phyloP scores from a whole-genome alignment of 805 yeast species.

The Priceomyces haplophilus region DNA sequence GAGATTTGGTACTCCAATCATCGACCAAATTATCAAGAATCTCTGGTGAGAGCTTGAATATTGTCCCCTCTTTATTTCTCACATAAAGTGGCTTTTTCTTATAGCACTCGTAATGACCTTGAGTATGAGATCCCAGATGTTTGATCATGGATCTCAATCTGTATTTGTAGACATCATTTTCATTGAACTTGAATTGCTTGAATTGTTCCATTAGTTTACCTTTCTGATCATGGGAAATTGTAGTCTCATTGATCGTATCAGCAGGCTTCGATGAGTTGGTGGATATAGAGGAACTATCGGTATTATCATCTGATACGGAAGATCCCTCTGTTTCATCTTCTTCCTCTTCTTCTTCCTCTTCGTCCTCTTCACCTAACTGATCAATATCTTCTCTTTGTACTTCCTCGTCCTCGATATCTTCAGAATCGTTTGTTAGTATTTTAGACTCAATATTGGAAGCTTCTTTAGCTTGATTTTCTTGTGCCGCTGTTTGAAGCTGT shows the following conservation, averaged over 20 bases:
- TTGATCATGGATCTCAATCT: conserved; percentile 68
- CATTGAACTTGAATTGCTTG: conserved; percentile 37
- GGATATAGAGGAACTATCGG: conserved; percentile 19
- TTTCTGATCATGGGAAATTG: conserved; percentile 38
- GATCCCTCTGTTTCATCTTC: conserved; percentile 13
- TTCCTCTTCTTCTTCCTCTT: conserved; percentile 22
- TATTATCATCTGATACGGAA: conserved; percentile 17
- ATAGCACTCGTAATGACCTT: conserved; percentile 90
- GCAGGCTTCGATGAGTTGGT: conserved; percentile 16
- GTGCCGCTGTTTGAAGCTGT: conserved; percentile 28
- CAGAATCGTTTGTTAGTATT: conserved; percentile 25
- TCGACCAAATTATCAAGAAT: conserved; percentile 25
- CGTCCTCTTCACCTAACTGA: conserved; percentile 31
- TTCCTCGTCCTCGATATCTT: conserved; percentile 32
- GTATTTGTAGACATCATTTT: conserved; percentile 47
- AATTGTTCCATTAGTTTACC: conserved; percentile 34
- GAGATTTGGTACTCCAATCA: neutral
- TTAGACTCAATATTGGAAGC: conserved; percentile 16
- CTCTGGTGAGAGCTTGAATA: conserved; percentile 41
- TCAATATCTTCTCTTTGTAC: conserved; percentile 39
- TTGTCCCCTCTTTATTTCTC: conserved; percentile 41
- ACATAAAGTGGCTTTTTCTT: conserved; percentile 67
- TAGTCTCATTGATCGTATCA: conserved; percentile 34
- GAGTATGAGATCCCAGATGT: conserved; percentile 84
- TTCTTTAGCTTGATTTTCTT: conserved; percentile 14